Evolutionary conservation across 176 grass and related monocot species (phyloP).

Genomic region (Eleusine indica): DNA sequence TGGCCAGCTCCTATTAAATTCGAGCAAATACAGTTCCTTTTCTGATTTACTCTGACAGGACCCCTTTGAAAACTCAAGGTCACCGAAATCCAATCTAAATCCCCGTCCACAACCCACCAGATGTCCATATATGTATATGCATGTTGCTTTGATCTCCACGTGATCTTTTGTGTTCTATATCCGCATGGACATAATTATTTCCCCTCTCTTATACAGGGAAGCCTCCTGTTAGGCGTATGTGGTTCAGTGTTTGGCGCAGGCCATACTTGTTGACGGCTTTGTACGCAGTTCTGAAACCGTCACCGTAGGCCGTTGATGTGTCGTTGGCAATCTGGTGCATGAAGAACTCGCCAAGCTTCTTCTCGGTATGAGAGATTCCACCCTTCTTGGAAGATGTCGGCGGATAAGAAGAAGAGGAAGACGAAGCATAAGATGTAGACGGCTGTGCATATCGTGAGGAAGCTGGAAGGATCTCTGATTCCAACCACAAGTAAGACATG

Average conservation of each 20-base stretch:
- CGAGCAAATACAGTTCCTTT: conserved; percentile 48
- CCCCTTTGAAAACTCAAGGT: conserved; percentile 50
- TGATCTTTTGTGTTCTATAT: conserved; percentile 9
- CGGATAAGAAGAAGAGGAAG: conserved; percentile 60
- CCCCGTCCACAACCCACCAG: background rate
- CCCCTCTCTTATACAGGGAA: conserved; percentile 55
- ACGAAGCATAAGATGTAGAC: conserved; percentile 65
- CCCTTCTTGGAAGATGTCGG: conserved; percentile 74
- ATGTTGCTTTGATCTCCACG: conserved; percentile 6
- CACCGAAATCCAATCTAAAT: conserved; percentile 30
- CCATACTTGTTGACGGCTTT: conserved; percentile 75
- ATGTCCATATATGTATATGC: conserved; percentile 10
- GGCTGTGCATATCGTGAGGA: conserved; percentile 39
- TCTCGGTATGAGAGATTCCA: conserved; percentile 82
- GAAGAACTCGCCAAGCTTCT: conserved; percentile 97
- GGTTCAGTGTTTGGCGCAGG: conserved; percentile 74
- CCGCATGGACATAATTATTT: conserved; percentile 23
- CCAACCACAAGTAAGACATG: conserved; percentile 89
- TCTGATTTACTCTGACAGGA: conserved; percentile 48
- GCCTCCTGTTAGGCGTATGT: conserved; percentile 61
- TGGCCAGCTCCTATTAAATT: conserved; percentile 23
- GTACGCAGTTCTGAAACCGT: conserved; percentile 89
- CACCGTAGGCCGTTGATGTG: conserved; percentile 75
- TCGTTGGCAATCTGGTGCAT: conserved; percentile 93
- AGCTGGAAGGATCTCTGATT: conserved; percentile 87